These are phyloP conservation scores for Emmonsia crescens DNA, from an alignment of 2,329 filamentous ascomycete genomes.

Conservation along the genomic window DNA sequence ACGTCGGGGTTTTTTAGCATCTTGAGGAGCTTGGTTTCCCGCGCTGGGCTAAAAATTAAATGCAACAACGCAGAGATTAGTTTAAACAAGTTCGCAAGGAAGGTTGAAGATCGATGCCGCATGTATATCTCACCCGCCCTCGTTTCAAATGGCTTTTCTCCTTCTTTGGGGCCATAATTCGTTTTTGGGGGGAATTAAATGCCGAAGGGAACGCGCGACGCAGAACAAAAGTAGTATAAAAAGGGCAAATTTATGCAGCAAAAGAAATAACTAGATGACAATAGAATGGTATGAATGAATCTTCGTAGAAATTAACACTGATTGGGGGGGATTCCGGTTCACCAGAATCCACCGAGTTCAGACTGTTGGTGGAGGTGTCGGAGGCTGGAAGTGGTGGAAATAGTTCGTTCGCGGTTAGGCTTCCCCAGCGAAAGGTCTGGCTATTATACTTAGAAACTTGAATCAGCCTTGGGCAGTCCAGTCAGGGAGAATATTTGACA, in stretches of 20 bases:
- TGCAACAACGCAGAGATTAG: constrained; percentile 10
- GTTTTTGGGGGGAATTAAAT: neutral
- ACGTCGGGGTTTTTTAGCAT: constrained; percentile 77
- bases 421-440: neutral
- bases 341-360: neutral
- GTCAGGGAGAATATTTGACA: no score
- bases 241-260: neutral
- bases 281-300: neutral
- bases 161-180: constrained; percentile 31
- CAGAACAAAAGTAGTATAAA: neutral
- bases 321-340: no score
- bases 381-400: neutral
- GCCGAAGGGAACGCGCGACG: neutral
- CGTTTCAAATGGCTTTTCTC: constrained; percentile 84
- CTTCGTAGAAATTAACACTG: neutral
- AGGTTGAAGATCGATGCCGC: neutral
- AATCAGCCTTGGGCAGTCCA: no score
- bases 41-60: constrained; percentile 48
- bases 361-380: neutral
- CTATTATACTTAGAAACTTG: no score
- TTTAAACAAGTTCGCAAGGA: constrained; percentile 15
- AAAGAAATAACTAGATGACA: neutral
- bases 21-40: constrained; percentile 45
- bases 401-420: neutral
- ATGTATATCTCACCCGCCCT: constrained; percentile 50